Evolutionary conservation across 2,329 filamentous ascomycete species (phyloP).

Genomic region (Pestalotiopsis sp.): DNA sequence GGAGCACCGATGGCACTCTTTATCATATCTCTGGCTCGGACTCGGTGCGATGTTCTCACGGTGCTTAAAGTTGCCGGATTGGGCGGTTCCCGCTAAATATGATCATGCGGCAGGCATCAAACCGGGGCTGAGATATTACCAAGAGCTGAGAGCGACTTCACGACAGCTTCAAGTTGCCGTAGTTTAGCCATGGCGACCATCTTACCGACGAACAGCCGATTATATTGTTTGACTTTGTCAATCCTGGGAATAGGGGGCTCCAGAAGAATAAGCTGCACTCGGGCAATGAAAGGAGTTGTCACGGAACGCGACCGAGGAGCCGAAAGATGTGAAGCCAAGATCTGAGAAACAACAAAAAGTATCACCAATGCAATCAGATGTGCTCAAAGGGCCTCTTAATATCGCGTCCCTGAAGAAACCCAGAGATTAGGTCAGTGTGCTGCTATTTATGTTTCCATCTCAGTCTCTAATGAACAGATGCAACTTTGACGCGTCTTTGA

Average conservation of each 20-base stretch:
- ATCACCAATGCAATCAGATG: no score
- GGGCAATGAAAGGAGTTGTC: no score
- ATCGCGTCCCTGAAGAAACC: background rate
- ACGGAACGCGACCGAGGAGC: no score
- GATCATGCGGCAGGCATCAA: background rate
- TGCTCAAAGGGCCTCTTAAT: no score
- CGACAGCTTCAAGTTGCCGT: background rate
- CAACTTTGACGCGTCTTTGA: background rate
- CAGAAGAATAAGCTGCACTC: no score
- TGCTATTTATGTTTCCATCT: background rate
- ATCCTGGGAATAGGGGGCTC: no score
- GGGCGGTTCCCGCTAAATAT: background rate
- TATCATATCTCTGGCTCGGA: background rate
- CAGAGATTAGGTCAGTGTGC: background rate
- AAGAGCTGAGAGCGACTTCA: background rate
- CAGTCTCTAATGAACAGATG: background rate
- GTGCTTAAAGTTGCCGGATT: conserved; percentile 1
- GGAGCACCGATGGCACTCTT: background rate
- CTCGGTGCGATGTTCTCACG: background rate
- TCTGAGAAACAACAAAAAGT: no score
- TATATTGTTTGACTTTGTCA: no score
- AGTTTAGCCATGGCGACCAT: background rate
- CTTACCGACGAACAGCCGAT: no score
- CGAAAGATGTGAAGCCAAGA: no score
- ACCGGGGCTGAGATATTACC: background rate